Evolutionary conservation across 176 grass and related monocot species (phyloP).

Genomic region (Aegilops bicornis): DNA sequence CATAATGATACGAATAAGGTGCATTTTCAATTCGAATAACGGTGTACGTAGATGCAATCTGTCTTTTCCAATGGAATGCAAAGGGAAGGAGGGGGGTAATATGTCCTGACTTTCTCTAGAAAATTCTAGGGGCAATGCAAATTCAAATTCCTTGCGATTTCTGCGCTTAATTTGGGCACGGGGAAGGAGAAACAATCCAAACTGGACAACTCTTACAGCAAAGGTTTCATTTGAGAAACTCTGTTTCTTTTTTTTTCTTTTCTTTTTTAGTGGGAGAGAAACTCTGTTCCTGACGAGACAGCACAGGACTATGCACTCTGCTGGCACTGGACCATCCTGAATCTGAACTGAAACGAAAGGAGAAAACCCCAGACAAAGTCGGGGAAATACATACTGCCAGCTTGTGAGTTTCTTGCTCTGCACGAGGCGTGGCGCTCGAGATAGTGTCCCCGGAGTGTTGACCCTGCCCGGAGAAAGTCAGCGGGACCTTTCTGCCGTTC

Average conservation of each 20-base stretch:
- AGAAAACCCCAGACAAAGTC: background rate
- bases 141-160: background rate
- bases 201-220: background rate
- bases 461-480: background rate
- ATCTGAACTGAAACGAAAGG: background rate
- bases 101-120: too few species aligned
- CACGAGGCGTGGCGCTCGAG: too few species aligned
- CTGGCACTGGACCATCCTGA: background rate
- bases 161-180: background rate
- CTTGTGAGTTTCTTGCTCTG: background rate
- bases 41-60: slow-evolving; percentile 13
- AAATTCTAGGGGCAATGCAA: background rate
- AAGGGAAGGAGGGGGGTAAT: background rate
- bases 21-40: background rate
- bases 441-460: background rate
- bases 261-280: too few species aligned
- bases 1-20: background rate
- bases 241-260: too few species aligned
- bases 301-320: background rate
- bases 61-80: background rate
- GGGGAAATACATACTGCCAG: too few species aligned
- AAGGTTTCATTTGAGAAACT: background rate
- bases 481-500: too few species aligned
- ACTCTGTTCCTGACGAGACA: too few species aligned
- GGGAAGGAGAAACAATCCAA: background rate